A percentile compares a stretch with the other conserved stretches of the same genome.
Conservation (phyloP, 768 basidiomycete species). For the Trametes coccinea region DNA sequence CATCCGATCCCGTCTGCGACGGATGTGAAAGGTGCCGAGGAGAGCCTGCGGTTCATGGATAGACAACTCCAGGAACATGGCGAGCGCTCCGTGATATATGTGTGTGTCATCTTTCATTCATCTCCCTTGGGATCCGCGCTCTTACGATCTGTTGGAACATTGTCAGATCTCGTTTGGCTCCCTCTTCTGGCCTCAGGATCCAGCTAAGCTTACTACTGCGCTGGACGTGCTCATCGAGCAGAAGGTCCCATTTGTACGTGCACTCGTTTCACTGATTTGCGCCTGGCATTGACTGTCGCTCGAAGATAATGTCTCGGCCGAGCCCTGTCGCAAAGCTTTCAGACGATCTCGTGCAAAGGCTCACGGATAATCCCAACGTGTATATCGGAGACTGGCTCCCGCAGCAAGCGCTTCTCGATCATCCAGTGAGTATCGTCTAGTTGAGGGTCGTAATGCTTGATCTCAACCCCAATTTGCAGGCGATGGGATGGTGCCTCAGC, state of each 20-base stretch:
- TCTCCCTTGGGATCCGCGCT: too few species aligned
- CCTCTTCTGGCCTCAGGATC: background rate
- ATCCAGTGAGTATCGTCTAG: background rate
- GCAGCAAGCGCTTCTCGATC: constrained; percentile 1
- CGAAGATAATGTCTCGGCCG: background rate
- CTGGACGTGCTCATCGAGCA: background rate
- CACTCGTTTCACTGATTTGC: background rate
- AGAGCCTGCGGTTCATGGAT: constrained; percentile 1
- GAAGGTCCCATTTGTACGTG: background rate
- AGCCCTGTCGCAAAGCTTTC: background rate
- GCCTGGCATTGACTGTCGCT: background rate
- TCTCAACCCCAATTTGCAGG: background rate
- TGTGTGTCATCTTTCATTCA: background rate
- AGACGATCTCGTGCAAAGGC: background rate
- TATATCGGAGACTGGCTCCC: constrained; percentile 1
- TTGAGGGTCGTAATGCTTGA: background rate
- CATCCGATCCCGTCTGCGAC: background rate
- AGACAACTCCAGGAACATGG: background rate
- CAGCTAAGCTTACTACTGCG: background rate
- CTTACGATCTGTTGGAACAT: too few species aligned
- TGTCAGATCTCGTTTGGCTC: background rate
- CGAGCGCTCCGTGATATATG: background rate
- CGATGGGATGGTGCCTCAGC: constrained; percentile 7
- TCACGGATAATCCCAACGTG: background rate
- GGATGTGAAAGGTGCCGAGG: background rate